A percentile compares a stretch with the other conserved stretches of the same genome.
These are phyloP conservation scores for Aspergillus asperescens DNA, from an alignment of 495 filamentous ascomycete species.

Conservation along the genomic window DNA sequence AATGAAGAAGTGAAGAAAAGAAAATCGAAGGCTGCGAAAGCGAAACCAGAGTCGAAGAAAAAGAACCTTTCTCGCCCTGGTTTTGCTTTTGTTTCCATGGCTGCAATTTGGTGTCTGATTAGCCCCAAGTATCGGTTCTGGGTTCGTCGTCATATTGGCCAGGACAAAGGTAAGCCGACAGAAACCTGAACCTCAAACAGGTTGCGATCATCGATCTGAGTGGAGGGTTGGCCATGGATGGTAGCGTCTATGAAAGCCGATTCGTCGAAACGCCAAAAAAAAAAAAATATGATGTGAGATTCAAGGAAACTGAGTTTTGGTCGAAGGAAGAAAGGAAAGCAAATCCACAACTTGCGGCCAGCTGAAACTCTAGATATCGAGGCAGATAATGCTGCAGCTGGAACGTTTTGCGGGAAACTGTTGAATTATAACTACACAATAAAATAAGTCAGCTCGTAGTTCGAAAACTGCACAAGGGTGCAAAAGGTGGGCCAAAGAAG, in stretches of 20 bases:
- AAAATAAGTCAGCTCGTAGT: neutral
- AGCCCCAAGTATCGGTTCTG: slow-evolving; percentile 1
- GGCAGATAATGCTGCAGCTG: slow-evolving; percentile 15
- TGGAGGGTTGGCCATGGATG: neutral
- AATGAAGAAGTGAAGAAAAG: slow-evolving; percentile 2
- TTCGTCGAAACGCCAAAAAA: slow-evolving; percentile 3
- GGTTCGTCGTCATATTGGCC: slow-evolving; percentile 4
- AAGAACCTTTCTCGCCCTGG: neutral
- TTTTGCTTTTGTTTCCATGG: slow-evolving; percentile 3
- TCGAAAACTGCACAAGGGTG: neutral
- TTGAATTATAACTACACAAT: slow-evolving; percentile 1
- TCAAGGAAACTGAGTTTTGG: slow-evolving; percentile 4
- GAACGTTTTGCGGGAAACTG: neutral
- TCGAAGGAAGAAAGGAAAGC: neutral
- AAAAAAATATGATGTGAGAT: neutral
- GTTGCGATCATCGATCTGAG: slow-evolving; percentile 2
- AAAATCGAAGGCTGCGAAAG: neutral
- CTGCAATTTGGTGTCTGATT: slow-evolving; percentile 2
- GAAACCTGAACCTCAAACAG: neutral
- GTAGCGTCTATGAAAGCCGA: neutral
- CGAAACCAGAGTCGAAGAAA: neutral
- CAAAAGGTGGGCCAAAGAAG: neutral
- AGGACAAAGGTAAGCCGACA: neutral
- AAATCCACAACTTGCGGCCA: neutral
- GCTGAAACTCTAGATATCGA: slow-evolving; percentile 11